Conservation (phyloP, 208 protist species). For the Acanthamoeba divionensis region DNA sequence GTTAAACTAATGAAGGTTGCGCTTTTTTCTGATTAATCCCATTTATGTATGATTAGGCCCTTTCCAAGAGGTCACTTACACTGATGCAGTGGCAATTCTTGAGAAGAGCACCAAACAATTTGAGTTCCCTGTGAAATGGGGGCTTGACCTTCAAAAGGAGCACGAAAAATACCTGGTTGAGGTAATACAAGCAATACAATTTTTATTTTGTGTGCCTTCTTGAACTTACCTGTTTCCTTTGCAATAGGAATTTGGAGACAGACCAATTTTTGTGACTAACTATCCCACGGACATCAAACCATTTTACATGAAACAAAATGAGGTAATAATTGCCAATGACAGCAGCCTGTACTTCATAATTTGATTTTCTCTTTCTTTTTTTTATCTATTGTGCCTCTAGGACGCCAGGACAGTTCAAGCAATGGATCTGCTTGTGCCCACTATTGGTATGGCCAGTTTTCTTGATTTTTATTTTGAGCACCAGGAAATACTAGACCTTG, state of each 20-base stretch:
- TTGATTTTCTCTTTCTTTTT: too few species aligned
- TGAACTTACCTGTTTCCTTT: too few species aligned
- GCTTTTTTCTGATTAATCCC: too few species aligned
- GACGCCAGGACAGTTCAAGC: conserved; percentile 19
- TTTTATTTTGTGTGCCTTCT: too few species aligned
- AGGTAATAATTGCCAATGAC: too few species aligned
- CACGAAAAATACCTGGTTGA: conserved; percentile 75
- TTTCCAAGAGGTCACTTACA: conserved; percentile 75
- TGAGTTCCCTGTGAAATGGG: conserved; percentile 67
- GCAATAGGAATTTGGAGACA: conserved; percentile 4
- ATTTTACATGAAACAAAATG: conserved; percentile 80
- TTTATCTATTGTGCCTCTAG: neutral
- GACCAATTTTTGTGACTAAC: conserved; percentile 76
- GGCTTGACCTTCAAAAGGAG: conserved; percentile 76
- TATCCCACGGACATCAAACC: conserved; percentile 80
- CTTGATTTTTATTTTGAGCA: too few species aligned
- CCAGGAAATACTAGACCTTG: neutral
- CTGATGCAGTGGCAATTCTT: conserved; percentile 77
- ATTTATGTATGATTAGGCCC: too few species aligned
- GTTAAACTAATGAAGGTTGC: too few species aligned
- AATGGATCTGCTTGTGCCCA: conserved; percentile 79
- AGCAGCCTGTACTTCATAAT: too few species aligned
- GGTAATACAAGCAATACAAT: neutral
- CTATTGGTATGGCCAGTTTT: conserved; percentile 63
- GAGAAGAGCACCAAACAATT: conserved; percentile 57